Evolutionary conservation across 306 rosid genomes (phyloP).

Genomic region (Nissolia schottii): DNA sequence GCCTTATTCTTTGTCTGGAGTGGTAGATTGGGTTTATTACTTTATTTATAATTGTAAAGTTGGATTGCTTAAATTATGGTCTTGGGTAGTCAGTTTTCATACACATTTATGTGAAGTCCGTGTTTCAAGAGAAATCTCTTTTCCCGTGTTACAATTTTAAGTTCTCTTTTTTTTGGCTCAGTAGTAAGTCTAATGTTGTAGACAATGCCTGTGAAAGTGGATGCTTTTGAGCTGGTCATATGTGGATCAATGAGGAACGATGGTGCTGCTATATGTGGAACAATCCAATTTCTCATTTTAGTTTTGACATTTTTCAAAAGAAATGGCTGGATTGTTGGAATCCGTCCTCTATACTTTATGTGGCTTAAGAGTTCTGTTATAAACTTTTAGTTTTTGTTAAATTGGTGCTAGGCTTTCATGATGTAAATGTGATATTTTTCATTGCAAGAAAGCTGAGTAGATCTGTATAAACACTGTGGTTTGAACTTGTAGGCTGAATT

Average conservation of each 20-base stretch:
- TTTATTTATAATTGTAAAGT: background rate
- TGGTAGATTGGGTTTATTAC: background rate
- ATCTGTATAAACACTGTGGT: constrained; percentile 8
- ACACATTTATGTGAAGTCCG: background rate
- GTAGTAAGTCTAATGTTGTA: background rate
- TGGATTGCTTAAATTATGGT: background rate
- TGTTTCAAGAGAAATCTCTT: background rate
- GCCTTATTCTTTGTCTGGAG: background rate
- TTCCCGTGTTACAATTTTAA: background rate
- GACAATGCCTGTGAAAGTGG: background rate
- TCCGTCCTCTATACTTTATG: background rate
- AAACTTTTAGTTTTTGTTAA: background rate
- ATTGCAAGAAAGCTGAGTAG: background rate
- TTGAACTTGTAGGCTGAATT: constrained; percentile 23
- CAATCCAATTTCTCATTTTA: background rate
- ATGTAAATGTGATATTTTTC: background rate
- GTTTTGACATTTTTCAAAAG: background rate
- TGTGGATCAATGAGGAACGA: background rate
- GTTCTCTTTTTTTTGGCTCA: background rate
- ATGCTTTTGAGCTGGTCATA: background rate
- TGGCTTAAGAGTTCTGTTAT: background rate
- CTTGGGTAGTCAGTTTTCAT: background rate
- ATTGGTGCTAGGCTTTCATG: background rate
- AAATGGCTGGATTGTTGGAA: background rate
- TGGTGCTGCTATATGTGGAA: constrained; percentile 2